Conservation (phyloP, 1,139 yeast species). For the Dujonia santamariae region DNA sequence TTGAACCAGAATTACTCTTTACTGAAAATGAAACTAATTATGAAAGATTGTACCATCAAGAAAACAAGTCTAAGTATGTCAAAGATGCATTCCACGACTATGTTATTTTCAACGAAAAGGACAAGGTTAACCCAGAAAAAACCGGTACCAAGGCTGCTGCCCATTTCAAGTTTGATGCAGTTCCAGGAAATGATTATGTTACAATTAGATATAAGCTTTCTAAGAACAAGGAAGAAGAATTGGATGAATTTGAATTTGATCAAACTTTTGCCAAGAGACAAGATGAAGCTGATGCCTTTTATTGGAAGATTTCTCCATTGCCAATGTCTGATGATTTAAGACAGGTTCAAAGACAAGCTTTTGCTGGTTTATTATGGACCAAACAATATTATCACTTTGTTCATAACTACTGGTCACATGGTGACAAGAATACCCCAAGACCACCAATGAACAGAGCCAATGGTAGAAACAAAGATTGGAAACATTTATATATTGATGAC, state of each 20-base stretch:
- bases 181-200: constrained; percentile 87
- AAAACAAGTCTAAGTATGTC: constrained; percentile 55
- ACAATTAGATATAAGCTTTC: constrained; percentile 80
- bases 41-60: constrained; percentile 60
- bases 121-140: constrained; percentile 20
- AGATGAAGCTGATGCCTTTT: constrained; percentile 91
- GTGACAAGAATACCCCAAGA: constrained; percentile 75
- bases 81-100: constrained; percentile 93
- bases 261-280: constrained; percentile 69
- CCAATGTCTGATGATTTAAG: constrained; percentile 83
- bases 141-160: constrained; percentile 74
- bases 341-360: constrained; percentile 89
- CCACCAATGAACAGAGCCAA: constrained; percentile 81
- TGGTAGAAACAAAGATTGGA: constrained; percentile 88
- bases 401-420: constrained; percentile 84
- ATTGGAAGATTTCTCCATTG: constrained; percentile 84
- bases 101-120: constrained; percentile 54
- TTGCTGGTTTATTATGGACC: constrained; percentile 93
- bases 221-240: constrained; percentile 37
- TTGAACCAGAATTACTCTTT: constrained; percentile 73
- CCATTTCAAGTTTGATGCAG: constrained; percentile 76
- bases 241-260: constrained; percentile 80
- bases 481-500: constrained; percentile 85
- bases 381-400: constrained; percentile 90
- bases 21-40: constrained; percentile 90